Evolutionary conservation across 192 early-diverging fungal genomes (phyloP), one percentile per base, ranked within the genome.

Genomic region (Umbelopsis sp.): DNA sequence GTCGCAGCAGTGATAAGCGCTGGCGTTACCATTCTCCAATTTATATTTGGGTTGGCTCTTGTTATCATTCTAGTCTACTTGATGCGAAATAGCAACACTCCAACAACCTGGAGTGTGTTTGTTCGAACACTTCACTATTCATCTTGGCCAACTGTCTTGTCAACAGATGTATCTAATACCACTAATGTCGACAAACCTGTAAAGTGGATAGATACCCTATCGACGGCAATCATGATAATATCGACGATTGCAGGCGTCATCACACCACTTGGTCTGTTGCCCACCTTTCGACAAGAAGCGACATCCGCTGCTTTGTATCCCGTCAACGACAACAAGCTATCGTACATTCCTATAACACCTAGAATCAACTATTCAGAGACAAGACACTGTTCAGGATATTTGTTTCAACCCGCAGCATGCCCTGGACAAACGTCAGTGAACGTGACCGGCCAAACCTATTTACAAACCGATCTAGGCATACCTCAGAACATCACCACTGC

Each of bases 1-100:
- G 29, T 62, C 14, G 56, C 56, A 62, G 56, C 56, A 34, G 31
- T 62, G 29, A 62, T 62, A 11, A 62, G 56, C 26, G 56, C 56
- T 62, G 56, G 56, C 56, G 56, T 62, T 36, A 62, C 56, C 31
- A 20, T 62, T 34, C 16, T 62, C 56, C 56, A 62, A 17, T 62
- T 62, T 20, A 62, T 31, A 36, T 62, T 34, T 62, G 56, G 25
- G 17, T 20, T 62, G 16, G 26, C 56, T n/a, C 29, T 62, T 17
- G 56, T 62, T 3, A 62, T 62, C 14, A 34, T 62, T 20, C 26
- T 62, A 14, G 31, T 62, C 0, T 62, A 62, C 17, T 62, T 62
- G 3, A 62, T 62, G 56, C 10, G 20, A 34, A 62, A 62, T 4
- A 32, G 26, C 20, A 62, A 62, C 31, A 29, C 31, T 34, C 56